Evolutionary conservation across 2,329 filamentous ascomycete genomes (phyloP), one percentile per base, ranked within the genome.

Genomic region (Neofusicoccum ribis): DNA sequence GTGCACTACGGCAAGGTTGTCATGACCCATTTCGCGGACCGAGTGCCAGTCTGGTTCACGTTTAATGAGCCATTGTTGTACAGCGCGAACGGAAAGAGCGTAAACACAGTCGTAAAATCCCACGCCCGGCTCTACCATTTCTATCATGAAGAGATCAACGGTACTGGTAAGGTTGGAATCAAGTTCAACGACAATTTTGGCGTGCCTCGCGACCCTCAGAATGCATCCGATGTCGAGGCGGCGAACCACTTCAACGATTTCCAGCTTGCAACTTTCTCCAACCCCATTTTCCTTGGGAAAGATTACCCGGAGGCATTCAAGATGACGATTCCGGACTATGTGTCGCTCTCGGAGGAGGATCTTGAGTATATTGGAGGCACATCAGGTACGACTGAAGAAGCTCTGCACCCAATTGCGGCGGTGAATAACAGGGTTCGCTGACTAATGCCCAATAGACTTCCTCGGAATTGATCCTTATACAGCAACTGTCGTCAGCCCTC

Each of bases 251-350:
- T 60, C 56, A 60, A 60, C 31, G 43, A 60, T 1, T 60, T 47
- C 9, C 56, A 60, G 31, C 43, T 60, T n/a, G 56, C 56, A n/a
- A 60, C 56, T 14, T 83, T 82, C 67, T 76, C 74, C 2, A 77
- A 60, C 7, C 80, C 81, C 0, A 75, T 81, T 8, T 82, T 78
- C 67, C 70, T 81, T 1, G 80, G 77, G 3, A 73, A 80, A 46
- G 80, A 83, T 67, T 83, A 82, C 41, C 80, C 79, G 0, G 68
- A 73, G 1, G 75, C 72, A 0, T 70, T 82, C n/a, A 79, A 79
- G 64, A 60, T 60, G 4, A 60, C 56, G 3, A 27, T 60, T n/a
- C 56, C 56, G 4, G 56, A 60, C 27, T 60, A 60, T 11, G 56
- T 60, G 3, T 43, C 56, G 15, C 56, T 60, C 27, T 36, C 41